Base-by-base conservation (phyloP, 768 basidiomycete species). In the Scleroderma citrinum region DNA sequence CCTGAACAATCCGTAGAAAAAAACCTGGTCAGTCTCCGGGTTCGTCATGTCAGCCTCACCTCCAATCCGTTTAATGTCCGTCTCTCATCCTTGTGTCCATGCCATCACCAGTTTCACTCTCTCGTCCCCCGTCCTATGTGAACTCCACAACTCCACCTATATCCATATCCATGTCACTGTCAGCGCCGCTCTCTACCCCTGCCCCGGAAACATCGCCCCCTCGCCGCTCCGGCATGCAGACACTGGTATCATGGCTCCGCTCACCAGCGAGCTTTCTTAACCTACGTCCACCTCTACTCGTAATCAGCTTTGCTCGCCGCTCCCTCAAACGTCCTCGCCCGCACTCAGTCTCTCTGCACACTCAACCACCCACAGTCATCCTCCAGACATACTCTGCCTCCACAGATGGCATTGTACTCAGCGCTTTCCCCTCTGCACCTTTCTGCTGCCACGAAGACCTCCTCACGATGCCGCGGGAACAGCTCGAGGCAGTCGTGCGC, bases 381-480 rank as follows among this genome's bases (percentile, higher is more conserved):
- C 66, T 87, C 12, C 82, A 85, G 58, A 77, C 78, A 49, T 78
- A 82, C 49, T 74, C 76, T 24, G 45, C 58, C 50, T 58, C 63
- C 14, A 65, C 75, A 2, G 76, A 81, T 54, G 79, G 77, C 7
- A 68, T 87, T 36, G 71, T 86, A 34, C 78, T 87, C 61, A 85
- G 81, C 0, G 73, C 83, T 6, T 71, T 87, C 12, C 68, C 74
- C 36, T 64, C 62, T 20, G 68, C 76, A 10, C 84, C 84, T 0
- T 88, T 87, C 66, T 83, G 82, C 65, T 85, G 83, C 63, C 83
- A 88, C 59, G 82, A 84, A 51, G 84, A 88, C 55, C 73, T 87
- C 36, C 58, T 85, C 47, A 73, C 76, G 1, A 86, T 88, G 85
- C 56, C 75, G 3, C 77, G 76, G 36, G 39, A 62, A 1, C 69